Evolutionary conservation across 2,329 filamentous ascomycete species (phyloP).

Genomic region (Chaetomiaceae sp.): DNA sequence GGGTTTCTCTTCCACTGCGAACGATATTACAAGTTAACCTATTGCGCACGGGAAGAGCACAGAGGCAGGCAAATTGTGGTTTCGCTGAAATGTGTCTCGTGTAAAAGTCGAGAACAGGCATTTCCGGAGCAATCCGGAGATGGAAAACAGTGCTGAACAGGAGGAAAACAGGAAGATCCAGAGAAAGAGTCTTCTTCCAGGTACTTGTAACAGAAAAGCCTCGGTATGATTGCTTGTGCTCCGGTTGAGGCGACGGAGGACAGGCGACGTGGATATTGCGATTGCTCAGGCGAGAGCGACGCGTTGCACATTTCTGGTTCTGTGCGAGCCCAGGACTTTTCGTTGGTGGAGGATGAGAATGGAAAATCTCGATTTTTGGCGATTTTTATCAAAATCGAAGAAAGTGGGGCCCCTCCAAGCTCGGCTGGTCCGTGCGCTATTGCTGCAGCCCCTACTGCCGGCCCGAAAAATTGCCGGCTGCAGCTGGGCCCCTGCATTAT

Average conservation of each 20-base stretch:
- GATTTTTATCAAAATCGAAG: background rate
- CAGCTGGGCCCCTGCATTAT: background rate
- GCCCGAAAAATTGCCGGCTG: slow-evolving; percentile 9
- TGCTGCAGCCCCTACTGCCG: background rate
- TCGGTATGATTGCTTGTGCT: background rate
- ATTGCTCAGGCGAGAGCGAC: slow-evolving; percentile 8
- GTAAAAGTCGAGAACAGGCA: background rate
- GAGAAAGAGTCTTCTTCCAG: too few species aligned
- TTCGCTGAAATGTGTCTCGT: slow-evolving; percentile 11
- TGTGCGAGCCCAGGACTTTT: background rate
- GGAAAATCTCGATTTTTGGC: background rate
- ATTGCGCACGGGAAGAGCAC: slow-evolving; percentile 53
- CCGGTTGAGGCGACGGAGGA: background rate
- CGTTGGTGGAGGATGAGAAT: background rate
- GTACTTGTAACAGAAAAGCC: background rate
- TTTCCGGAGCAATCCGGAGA: background rate
- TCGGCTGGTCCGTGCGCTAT: background rate
- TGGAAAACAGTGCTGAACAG: background rate
- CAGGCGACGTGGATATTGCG: background rate
- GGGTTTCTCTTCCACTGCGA: slow-evolving; percentile 57
- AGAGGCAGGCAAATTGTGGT: slow-evolving; percentile 62
- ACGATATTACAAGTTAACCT: slow-evolving; percentile 58
- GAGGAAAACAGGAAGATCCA: background rate
- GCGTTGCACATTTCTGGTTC: slow-evolving; percentile 3
- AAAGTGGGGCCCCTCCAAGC: background rate